phyloP scores from a whole-genome alignment of 2,329 filamentous ascomycete species.

The Rutstroemia sp. region DNA sequence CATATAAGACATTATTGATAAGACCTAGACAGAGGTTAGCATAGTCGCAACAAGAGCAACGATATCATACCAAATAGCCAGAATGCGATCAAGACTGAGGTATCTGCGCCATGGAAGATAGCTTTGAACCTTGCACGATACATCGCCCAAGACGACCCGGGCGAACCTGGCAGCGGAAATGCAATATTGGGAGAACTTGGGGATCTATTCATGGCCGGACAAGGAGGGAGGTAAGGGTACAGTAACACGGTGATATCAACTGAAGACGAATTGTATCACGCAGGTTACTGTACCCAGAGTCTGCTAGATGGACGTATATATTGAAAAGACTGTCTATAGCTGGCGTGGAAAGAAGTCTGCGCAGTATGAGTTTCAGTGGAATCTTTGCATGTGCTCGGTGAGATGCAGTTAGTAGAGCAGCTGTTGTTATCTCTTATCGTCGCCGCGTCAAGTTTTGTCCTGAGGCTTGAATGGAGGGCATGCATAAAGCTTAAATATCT shows the following conservation, averaged over 20 bases:
- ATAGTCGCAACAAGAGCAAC: neutral
- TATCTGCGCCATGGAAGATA: slow-evolving; percentile 60
- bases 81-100: slow-evolving; percentile 70
- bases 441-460: too few species aligned
- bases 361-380: too few species aligned
- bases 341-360: too few species aligned
- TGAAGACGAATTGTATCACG: too few species aligned
- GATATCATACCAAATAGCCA: slow-evolving; percentile 76
- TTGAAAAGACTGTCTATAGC: too few species aligned
- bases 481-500: too few species aligned
- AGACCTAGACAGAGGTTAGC: slow-evolving; percentile 48
- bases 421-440: too few species aligned
- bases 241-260: neutral
- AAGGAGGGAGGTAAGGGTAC: neutral
- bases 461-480: too few species aligned
- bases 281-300: too few species aligned
- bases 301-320: too few species aligned
- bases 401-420: too few species aligned
- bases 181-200: slow-evolving; percentile 28
- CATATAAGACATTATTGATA: slow-evolving; percentile 97
- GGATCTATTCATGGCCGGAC: slow-evolving; percentile 18
- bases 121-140: slow-evolving; percentile 59
- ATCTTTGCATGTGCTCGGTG: too few species aligned
- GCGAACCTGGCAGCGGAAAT: slow-evolving; percentile 50
- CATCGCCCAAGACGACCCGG: slow-evolving; percentile 63